phyloP scores from a whole-genome alignment of 176 grass and related monocot species.

The Saccharum spontaneum region DNA sequence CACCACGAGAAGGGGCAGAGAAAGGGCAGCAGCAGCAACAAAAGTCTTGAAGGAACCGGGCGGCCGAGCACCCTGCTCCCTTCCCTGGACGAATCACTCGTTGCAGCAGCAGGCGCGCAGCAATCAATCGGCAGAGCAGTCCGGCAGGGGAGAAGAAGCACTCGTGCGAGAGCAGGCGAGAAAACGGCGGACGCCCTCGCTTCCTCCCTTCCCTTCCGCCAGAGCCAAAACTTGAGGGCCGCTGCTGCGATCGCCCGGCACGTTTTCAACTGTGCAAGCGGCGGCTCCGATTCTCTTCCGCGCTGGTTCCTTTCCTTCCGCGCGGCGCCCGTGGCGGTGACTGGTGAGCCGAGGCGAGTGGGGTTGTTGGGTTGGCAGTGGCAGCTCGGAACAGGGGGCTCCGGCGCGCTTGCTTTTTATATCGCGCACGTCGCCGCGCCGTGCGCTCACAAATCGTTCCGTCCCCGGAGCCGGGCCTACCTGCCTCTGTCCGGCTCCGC shows the following conservation, averaged over 20 bases:
- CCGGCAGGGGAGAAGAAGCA: not conserved
- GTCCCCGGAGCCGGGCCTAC: not conserved
- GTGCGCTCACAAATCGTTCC: not conserved
- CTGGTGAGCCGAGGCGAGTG: not conserved
- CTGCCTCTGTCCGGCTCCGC: not conserved
- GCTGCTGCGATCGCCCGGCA: not conserved
- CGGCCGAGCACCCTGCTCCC: not conserved
- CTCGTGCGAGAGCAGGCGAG: not conserved
- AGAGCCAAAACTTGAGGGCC: not conserved
- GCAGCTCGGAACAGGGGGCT: not conserved
- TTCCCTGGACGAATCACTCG: not conserved
- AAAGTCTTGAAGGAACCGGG: not conserved
- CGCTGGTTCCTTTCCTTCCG: not conserved
- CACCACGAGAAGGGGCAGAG: not conserved
- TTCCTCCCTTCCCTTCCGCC: not conserved
- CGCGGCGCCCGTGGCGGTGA: not conserved
- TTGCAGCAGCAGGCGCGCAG: not conserved
- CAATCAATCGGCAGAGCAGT: not conserved
- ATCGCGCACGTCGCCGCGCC: not conserved
- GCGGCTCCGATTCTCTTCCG: not conserved
- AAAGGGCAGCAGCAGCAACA: no score
- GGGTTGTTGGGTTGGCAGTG: not conserved
- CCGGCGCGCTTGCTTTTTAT: not conserved
- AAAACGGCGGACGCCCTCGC: not conserved
- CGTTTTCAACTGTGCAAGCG: slow-evolving; percentile 5